Evolutionary conservation across 2,329 filamentous ascomycete species (phyloP).

Genomic region (Cordyceps sp.): DNA sequence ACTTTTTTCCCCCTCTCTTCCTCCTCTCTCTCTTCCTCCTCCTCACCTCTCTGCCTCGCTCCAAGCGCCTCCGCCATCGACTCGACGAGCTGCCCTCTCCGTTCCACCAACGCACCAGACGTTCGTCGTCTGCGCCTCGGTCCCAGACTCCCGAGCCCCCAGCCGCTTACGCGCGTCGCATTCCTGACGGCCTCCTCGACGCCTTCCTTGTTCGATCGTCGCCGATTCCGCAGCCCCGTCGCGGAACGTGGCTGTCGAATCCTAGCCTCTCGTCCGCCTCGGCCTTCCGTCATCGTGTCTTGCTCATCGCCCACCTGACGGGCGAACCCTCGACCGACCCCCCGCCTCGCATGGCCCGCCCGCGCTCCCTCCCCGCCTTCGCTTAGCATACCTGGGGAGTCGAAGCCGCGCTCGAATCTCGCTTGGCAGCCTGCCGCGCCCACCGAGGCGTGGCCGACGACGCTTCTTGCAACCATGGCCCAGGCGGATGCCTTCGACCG

Average conservation of each 20-base stretch:
- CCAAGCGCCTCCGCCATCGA: too few relatives aligned
- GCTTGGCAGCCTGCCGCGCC: too few relatives aligned
- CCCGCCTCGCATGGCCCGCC: conserved; percentile 1
- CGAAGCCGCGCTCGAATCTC: background rate
- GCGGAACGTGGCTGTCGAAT: background rate
- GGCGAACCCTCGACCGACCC: background rate
- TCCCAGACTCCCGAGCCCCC: too few relatives aligned
- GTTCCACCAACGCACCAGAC: too few relatives aligned
- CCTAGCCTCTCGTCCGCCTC: background rate
- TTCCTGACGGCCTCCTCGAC: too few relatives aligned
- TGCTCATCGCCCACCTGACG: background rate
- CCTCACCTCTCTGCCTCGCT: too few relatives aligned
- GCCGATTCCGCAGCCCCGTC: background rate
- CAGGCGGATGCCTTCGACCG: background rate
- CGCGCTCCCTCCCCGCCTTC: background rate
- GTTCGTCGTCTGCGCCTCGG: too few relatives aligned
- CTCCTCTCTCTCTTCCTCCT: too few relatives aligned
- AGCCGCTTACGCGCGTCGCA: too few relatives aligned
- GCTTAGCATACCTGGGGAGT: background rate
- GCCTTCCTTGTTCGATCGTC: too few relatives aligned
- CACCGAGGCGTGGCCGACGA: background rate
- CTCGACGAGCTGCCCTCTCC: too few relatives aligned
- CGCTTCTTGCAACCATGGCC: background rate
- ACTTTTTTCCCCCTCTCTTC: too few relatives aligned
- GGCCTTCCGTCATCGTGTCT: background rate